Evolutionary conservation across 2,329 filamentous ascomycete species (phyloP), one percentile per base, ranked within the genome.

Genomic region (Phaeosphaeria sp.): DNA sequence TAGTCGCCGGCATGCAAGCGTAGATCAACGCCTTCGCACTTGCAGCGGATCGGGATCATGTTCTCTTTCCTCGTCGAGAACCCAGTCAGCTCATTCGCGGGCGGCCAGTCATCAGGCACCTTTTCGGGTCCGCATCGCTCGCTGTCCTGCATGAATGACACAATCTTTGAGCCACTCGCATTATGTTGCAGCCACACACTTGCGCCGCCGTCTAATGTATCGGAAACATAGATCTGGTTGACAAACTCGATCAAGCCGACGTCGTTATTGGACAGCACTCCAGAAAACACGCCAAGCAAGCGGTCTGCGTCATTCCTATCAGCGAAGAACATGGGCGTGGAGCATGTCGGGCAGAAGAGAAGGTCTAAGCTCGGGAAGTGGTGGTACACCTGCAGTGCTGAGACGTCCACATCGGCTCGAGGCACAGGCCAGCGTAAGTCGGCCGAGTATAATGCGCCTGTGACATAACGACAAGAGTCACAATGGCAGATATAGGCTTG

Each of bases 171-270:
- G 3, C 73, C 76, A 44, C 76, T 70, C 0, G 61, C 53, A 42
- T 81, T 79, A 0, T 72, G 61, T 22, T 72, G 74, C 4, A 85
- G 64, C 82, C 82, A 86, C 1, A 77, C 65, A 2, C 78, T 78
- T 1, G 83, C 77, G 0, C 85, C 84, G 2, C 84, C 84, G 63
- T 87, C 84, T 1, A 76, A 25, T 0, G 84, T 86, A 54, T 86
- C 83, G 1, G 70, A 77, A 0, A 85, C 73, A 55, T 79, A 84
- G 2, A 82, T 78, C 53, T 84, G 80, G 1, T 75, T 57, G 0
- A 49, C 60, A 17, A 73, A 60, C 36, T 64, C 63, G 25, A 76
- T 36, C 2, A 83, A 44, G 6, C 67, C 64, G 0, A 57, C 61
- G 0, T 65, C 59, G 0, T 70, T 50, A 43, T 81, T 79, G 0